phyloP scores from a whole-genome alignment of 805 yeast genomes.

The Lipomyces kockii region DNA sequence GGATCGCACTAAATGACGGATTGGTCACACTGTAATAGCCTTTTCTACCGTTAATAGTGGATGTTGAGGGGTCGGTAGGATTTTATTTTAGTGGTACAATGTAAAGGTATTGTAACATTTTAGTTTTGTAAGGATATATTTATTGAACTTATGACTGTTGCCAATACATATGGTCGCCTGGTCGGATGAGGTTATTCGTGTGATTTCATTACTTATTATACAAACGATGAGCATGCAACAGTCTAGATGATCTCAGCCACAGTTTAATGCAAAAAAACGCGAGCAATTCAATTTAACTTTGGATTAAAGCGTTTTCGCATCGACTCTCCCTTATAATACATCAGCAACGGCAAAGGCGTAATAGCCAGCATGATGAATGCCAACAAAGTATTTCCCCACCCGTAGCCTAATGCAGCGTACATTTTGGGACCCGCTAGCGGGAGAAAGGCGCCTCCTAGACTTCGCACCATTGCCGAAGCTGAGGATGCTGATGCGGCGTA shows the following conservation, averaged over 20 bases:
- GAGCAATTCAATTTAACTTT: conserved; percentile 6
- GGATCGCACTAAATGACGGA: neutral
- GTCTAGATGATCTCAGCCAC: neutral
- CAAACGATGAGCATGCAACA: neutral
- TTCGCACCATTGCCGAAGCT: conserved; percentile 70
- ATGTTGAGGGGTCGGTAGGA: neutral
- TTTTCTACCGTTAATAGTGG: neutral
- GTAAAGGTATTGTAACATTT: neutral
- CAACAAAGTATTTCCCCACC: conserved; percentile 53
- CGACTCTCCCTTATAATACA: conserved; percentile 16
- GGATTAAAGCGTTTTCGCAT: conserved; percentile 21
- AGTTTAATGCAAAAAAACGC: neutral
- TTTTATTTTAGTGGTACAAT: neutral
- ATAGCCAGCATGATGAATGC: conserved; percentile 60
- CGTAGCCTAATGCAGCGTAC: conserved; percentile 31
- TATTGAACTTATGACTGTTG: neutral
- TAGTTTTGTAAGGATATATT: neutral
- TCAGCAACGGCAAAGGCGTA: conserved; percentile 60
- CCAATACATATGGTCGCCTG: neutral
- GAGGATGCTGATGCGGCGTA: conserved; percentile 73
- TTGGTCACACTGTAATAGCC: neutral
- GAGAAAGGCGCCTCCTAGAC: conserved; percentile 70
- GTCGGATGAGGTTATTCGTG: neutral
- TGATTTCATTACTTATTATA: neutral
- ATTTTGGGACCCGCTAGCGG: conserved; percentile 64